Percentiles rank a stretch among this genome's conserved stretches.
Conservation (phyloP, 2,329 filamentous ascomycete species). For the Colletotrichum phormii region DNA sequence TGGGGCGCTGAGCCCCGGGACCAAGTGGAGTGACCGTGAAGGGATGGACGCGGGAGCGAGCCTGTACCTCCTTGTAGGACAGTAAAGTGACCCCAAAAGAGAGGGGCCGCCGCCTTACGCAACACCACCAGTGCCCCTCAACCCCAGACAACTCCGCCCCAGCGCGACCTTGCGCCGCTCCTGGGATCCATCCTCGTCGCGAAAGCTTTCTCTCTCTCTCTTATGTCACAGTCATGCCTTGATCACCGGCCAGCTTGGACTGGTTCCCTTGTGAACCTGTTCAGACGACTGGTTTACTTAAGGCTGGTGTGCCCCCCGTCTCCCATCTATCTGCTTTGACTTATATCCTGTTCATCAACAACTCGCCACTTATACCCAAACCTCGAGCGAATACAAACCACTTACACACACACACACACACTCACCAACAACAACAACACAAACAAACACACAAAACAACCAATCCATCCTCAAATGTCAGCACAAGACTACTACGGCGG, state of each 20-base stretch:
- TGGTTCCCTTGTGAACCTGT: background rate
- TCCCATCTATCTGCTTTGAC: background rate
- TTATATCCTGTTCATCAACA: background rate
- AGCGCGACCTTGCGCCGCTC: constrained; percentile 10
- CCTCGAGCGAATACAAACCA: background rate
- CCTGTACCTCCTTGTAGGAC: background rate
- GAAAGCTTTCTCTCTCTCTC: constrained; percentile 2
- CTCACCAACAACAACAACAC: background rate
- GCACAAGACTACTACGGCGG: constrained; percentile 41
- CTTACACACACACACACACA: background rate
- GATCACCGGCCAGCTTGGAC: constrained; percentile 3
- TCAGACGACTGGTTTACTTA: constrained; percentile 15
- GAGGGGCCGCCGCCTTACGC: background rate
- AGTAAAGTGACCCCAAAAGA: background rate
- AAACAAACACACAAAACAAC: too few relatives aligned
- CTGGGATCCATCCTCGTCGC: constrained; percentile 16
- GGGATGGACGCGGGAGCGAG: background rate
- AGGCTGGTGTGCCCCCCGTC: background rate
- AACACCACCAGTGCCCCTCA: background rate
- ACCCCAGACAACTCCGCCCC: constrained; percentile 23
- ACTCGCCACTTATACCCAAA: background rate
- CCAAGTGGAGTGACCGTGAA: background rate
- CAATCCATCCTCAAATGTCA: constrained; percentile 36
- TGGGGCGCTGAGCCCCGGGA: background rate
- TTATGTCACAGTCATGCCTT: background rate